Evolutionary conservation across 768 basidiomycete species (phyloP), one percentile per base, ranked within the genome.

Genomic region (Phylloporus rhodoxanthus): DNA sequence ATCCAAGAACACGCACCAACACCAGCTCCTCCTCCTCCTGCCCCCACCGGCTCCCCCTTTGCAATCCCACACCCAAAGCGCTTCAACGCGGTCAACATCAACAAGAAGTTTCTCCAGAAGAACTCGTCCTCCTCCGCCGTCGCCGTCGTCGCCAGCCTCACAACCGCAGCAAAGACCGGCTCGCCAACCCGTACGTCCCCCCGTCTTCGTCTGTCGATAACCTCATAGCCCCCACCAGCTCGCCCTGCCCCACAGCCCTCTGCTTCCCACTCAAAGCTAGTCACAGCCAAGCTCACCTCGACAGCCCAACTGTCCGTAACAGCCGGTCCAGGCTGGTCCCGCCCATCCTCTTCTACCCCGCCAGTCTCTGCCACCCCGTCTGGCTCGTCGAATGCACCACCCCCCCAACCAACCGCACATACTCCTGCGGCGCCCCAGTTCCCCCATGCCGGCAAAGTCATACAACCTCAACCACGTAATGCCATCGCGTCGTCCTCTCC

Each of bases 31-130:
- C 48, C 41, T 3, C 13, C 26, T n/a, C 32, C 65, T 33, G 47
- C 47, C 7, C 21, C 20, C 8, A 29, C 57, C 8, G 30, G 14
- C 37, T 53, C 64, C 10, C 57, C 62, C 14, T 67, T 68, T 20
- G 58, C 61, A 15, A 58, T 67, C 4, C 77, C 78, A 2, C 84
- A 81, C 54, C 78, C 80, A 26, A 98, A 97, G 75, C 84, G 86
- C 62, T 94, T 93, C 69, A 89, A 75, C 64, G 81, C 91, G 25
- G 81, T 91, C 54, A 92, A 91, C 64, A 91, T 97, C 68, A 95
- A 91, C 74, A 95, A 93, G 81, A 91, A 90, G 69, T 98, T 97
- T 68, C 74, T 97, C 37, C 88, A 92, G 73, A 95, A 94, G 77
- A 87, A 85, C 48, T 82, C 82, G 6, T 68, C 83, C 37, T 72